Evolutionary conservation across 2,329 filamentous ascomycete species (phyloP), one percentile per base, ranked within the genome.

Genomic region (Cercospora citrullina): DNA sequence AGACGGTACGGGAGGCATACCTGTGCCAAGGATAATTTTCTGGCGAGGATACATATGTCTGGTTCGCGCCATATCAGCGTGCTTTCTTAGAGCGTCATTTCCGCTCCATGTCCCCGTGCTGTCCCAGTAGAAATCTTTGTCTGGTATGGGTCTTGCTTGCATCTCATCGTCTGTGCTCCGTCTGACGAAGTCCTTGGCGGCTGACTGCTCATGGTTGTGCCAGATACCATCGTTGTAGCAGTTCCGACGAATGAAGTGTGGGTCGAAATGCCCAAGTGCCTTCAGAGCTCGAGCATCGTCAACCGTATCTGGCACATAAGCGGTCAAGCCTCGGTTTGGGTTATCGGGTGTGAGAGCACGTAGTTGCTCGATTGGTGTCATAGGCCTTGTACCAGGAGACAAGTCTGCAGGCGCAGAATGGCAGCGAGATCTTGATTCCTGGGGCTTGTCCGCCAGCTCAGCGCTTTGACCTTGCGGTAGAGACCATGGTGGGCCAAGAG

Each of bases 101-200:
- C 55, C 63, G 57, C 42, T n/a, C 21, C 39, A 65, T 12, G 57
- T 65, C 26, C 63, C 63, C 7, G 63, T 60, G 26, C 16, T 39
- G 45, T 65, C 63, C 63, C 63, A 65, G 55, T 51, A 60, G 45
- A 23, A 14, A 26, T 65, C 57, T 18, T 60, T 60, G n/a, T 60
- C 63, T 26, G 31, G 33, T 18, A 51, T 60, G 28, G 57, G 12
- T 39, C 18, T 60, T 31, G 5, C 31, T 57, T 30, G 33, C 63
- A 33, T 18, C 39, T 64, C 31, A 8, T 18, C 16, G 36, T 8
- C 4, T 18, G 36, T 33, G 18, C 26, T 53, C n/a, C 48, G 14
- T 45, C 31, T 23, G 8, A 48, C 57, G 23, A 60, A 31, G 31
- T n/a, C 31, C 30, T 65, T 65, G 55, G 26, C 28, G 14, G 55